These are phyloP conservation scores for Trichophyton mentagrophytes DNA, from an alignment of 2,329 filamentous ascomycete genomes.

Conservation along the genomic window DNA sequence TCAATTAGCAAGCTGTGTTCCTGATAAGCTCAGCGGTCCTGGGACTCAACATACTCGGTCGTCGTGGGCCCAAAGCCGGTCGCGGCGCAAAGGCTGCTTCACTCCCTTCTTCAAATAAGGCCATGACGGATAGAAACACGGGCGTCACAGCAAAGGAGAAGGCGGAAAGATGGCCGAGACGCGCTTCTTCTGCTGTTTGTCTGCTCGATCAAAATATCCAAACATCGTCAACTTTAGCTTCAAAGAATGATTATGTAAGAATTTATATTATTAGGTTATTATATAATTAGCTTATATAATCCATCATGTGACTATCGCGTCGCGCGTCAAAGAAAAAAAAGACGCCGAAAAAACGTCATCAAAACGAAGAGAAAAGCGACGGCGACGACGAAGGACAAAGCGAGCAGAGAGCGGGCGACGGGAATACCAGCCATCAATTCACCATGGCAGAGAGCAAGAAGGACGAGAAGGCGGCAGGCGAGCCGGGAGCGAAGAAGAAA, in stretches of 20 bases:
- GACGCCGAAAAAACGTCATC: neutral
- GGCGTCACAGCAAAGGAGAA: neutral
- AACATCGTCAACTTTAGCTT: neutral
- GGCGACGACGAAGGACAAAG: neutral
- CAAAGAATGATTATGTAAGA: neutral
- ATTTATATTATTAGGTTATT: neutral
- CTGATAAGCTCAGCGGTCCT: neutral
- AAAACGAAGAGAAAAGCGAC: neutral
- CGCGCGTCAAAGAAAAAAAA: neutral
- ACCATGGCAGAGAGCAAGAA: neutral
- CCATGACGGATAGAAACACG: conserved; percentile 18
- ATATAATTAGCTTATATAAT: neutral
- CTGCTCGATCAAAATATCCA: neutral
- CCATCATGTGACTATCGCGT: neutral
- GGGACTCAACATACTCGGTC: conserved; percentile 23
- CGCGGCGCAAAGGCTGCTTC: conserved; percentile 20
- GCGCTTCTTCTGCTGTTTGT: neutral
- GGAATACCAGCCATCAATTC: neutral
- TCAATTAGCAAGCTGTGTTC: conserved; percentile 1
- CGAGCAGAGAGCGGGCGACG: neutral
- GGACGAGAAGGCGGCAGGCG: neutral
- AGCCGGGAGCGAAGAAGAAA: neutral
- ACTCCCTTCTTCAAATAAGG: conserved; percentile 29
- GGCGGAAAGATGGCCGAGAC: neutral
- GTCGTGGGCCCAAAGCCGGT: conserved; percentile 24